These are phyloP conservation scores for Coemansia sp. DNA, from an alignment of 192 early-diverging fungal species.

Conservation along the genomic window DNA sequence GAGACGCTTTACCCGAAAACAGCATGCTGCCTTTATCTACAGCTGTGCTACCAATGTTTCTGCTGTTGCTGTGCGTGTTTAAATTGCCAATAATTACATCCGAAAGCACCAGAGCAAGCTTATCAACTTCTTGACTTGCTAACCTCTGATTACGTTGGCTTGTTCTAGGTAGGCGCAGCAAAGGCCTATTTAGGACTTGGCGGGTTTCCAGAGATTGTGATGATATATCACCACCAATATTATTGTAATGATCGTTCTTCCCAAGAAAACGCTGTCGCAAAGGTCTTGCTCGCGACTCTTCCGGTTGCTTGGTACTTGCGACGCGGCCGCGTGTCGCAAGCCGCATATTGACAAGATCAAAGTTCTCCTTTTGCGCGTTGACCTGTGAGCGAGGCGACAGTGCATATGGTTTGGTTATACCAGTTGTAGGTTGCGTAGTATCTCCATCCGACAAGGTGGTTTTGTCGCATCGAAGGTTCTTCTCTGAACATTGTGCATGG, in stretches of 20 bases:
- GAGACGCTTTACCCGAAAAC: background rate
- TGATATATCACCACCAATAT: background rate
- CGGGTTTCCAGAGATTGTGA: background rate
- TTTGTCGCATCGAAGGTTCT: background rate
- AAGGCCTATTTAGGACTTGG: background rate
- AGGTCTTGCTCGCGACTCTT: background rate
- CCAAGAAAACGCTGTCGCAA: background rate
- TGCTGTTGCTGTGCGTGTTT: background rate
- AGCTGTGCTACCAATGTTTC: background rate
- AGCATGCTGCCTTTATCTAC: background rate
- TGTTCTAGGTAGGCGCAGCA: background rate
- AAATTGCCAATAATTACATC: constrained; percentile 9
- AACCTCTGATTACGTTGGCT: background rate
- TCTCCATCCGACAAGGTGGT: background rate
- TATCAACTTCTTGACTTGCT: background rate
- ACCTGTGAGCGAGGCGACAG: constrained; percentile 33
- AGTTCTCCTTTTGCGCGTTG: constrained; percentile 42
- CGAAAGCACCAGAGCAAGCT: constrained; percentile 8
- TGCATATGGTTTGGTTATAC: background rate
- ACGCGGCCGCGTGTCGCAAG: constrained; percentile 9
- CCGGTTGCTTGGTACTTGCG: constrained; percentile 4
- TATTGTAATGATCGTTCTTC: background rate
- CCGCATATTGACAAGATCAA: constrained; percentile 29
- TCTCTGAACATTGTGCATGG: background rate
- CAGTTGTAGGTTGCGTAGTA: background rate